Evolutionary conservation across 345 rosid genomes (phyloP).

Genomic region (Brassica nigra): DNA sequence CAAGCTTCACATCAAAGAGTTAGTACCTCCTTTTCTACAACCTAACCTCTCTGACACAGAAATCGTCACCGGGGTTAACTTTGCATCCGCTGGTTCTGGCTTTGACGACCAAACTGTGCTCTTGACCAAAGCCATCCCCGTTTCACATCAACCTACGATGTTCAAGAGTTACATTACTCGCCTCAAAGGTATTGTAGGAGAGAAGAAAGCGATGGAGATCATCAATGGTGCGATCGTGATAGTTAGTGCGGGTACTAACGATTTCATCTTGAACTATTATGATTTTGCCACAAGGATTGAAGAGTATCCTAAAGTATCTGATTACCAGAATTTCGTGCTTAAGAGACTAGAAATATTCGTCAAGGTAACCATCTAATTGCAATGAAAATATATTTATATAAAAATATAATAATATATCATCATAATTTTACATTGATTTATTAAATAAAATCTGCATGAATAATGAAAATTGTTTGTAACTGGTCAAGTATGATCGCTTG

Average conservation of each 20-base stretch:
- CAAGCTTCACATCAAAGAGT: conserved; percentile 20
- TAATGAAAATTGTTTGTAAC: not conserved
- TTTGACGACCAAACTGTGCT: conserved; percentile 3
- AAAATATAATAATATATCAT: not conserved
- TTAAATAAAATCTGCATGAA: not conserved
- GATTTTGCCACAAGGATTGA: conserved; percentile 39
- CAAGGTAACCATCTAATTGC: not conserved
- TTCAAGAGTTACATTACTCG: conserved; percentile 35
- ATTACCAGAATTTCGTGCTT: conserved; percentile 42
- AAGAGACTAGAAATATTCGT: not conserved
- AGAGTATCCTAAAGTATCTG: conserved; percentile 29
- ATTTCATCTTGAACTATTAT: conserved; percentile 45
- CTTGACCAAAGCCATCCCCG: conserved; percentile 31
- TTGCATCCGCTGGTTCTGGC: conserved; percentile 27
- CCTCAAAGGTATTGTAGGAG: conserved; percentile 36
- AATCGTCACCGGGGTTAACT: conserved; percentile 13
- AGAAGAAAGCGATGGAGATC: conserved; percentile 41
- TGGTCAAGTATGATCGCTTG: not conserved
- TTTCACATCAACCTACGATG: conserved; percentile 45
- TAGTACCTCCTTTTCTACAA: conserved; percentile 17
- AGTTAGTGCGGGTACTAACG: conserved; percentile 60
- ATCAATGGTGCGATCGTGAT: conserved; percentile 39
- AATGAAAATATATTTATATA: not conserved
- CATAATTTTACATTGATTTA: not conserved
- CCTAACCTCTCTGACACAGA: conserved; percentile 15